A percentile compares a stretch with the other conserved stretches of the same genome.
These are phyloP conservation scores for Thalassiosira livingstoniorum DNA, from an alignment of 352 stramenopile genomes.

Conservation along the genomic window DNA sequence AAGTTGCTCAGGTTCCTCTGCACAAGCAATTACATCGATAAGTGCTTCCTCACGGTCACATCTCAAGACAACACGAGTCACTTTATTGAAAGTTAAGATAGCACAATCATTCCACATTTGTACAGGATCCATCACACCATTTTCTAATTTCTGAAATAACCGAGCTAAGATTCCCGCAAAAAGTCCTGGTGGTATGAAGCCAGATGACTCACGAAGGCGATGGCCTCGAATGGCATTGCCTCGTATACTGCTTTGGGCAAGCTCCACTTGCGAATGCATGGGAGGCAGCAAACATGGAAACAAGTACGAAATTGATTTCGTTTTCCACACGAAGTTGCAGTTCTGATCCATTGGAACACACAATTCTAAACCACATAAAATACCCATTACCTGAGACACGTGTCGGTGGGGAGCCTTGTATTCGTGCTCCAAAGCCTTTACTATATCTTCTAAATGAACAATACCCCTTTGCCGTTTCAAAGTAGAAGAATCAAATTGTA, in stretches of 20 bases:
- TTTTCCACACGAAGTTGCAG: too few species aligned
- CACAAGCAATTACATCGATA: constrained; percentile 39
- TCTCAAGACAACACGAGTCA: constrained; percentile 29
- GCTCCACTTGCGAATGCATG: constrained; percentile 6
- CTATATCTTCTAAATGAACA: constrained; percentile 25
- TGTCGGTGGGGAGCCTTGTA: constrained; percentile 30
- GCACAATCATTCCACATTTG: constrained; percentile 36
- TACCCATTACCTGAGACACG: constrained; percentile 34
- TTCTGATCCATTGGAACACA: constrained; percentile 26
- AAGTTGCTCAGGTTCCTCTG: constrained; percentile 17
- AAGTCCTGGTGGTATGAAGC: constrained; percentile 37
- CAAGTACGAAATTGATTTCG: constrained; percentile 24
- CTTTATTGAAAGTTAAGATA: constrained; percentile 28
- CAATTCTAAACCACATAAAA: constrained; percentile 35
- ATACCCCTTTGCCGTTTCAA: constrained; percentile 24
- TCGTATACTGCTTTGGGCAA: neutral
- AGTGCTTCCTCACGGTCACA: constrained; percentile 16
- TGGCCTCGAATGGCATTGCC: constrained; percentile 26
- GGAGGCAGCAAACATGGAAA: constrained; percentile 39
- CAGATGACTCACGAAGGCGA: constrained; percentile 39
- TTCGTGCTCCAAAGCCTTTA: constrained; percentile 25
- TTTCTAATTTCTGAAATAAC: constrained; percentile 19
- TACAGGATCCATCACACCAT: constrained; percentile 20
- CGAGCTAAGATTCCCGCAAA: constrained; percentile 41
- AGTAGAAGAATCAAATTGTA: constrained; percentile 30